Base-by-base conservation (phyloP, 768 basidiomycete genomes). In the Lactifluus rugatus region DNA sequence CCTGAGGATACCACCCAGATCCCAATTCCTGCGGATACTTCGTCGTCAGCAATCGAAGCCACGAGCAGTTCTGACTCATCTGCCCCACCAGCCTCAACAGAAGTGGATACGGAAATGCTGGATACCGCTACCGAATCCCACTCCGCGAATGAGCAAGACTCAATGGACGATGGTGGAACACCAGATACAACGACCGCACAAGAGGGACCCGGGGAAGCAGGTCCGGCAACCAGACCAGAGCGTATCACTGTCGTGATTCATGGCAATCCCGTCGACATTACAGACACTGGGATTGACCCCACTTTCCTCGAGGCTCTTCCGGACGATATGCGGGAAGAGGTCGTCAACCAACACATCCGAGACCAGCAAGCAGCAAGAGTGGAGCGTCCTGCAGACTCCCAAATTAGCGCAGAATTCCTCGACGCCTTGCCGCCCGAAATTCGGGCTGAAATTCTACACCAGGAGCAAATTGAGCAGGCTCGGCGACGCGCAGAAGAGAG, bases 241-340 rank as follows among this genome's bases (percentile, higher is more conserved):
- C 83, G 96, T 36, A 78, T 95, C 26, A 92, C 89, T 1, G 87
- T 99, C 66, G 79, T 82, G 73, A 91, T 99, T 53, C 90, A 93
- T 70, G 96, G 96, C 52, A 89, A 82, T 62, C 78, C 85, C 7
- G 91, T 98, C 26, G 96, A 99, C 68, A 99, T 99, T 69, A 99
- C 96, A 2, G 93, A 98, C 66, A 95, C 93, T 37, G 96, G 96
- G 5, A 97, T 99, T 67, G 96, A 99, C 69, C 92, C 94, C 2
- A 93, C 92, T 5, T 99, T 99, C 80, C 75, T 99, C 57, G 93
- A 97, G 72, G 96, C 96, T 25, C 74, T 99, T 9, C 96, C 96
- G 0, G 96, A 99, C 68, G 95, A 98, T 64, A 98, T 99, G 87
- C 83, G 96, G 51, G 95, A 96, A 68, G 96, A 99, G 68, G 93